A percentile compares a stretch with the other conserved stretches of the same genome.
phyloP scores from a whole-genome alignment of 1,139 yeast genomes.

The Geotrichum candidum region DNA sequence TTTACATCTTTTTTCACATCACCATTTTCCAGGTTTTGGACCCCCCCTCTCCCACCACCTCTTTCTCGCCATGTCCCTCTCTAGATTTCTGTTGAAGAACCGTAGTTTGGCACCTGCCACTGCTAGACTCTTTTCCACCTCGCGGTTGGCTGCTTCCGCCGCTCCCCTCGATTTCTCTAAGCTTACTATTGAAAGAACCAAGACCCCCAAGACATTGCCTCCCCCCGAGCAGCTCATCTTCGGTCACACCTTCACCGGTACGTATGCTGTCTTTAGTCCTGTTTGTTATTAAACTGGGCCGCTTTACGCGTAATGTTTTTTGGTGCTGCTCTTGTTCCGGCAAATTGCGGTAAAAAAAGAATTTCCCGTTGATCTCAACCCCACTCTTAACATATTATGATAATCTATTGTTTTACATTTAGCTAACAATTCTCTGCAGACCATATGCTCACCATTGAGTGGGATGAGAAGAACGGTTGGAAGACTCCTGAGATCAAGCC shows the following conservation, averaged over 20 bases:
- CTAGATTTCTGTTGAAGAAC: not conserved
- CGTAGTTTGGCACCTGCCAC: not conserved
- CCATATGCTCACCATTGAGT: constrained; percentile 84
- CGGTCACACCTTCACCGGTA: constrained; percentile 70
- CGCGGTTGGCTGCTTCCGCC: constrained; percentile 6
- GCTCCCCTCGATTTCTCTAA: constrained; percentile 57
- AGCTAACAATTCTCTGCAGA: constrained; percentile 31
- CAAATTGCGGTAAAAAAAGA: not conserved
- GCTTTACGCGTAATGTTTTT: not conserved
- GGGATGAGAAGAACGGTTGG: constrained; percentile 81
- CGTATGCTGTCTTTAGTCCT: constrained; percentile 20
- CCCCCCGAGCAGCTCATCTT: constrained; percentile 75
- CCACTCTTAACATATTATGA: not conserved
- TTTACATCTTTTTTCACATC: not conserved
- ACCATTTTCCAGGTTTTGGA: not conserved
- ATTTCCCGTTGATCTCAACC: not conserved
- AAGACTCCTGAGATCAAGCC: constrained; percentile 78
- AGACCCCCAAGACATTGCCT: constrained; percentile 55
- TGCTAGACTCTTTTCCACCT: constrained; percentile 4
- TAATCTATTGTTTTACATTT: not conserved
- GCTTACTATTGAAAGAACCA: constrained; percentile 51
- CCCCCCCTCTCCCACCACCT: not conserved
- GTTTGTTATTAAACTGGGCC: not conserved
- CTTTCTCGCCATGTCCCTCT: constrained; percentile 1
- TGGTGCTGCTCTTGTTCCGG: not conserved